Evolutionary conservation across 495 filamentous ascomycete species (phyloP).

Genomic region (Podospora bellae-mahoneyi): DNA sequence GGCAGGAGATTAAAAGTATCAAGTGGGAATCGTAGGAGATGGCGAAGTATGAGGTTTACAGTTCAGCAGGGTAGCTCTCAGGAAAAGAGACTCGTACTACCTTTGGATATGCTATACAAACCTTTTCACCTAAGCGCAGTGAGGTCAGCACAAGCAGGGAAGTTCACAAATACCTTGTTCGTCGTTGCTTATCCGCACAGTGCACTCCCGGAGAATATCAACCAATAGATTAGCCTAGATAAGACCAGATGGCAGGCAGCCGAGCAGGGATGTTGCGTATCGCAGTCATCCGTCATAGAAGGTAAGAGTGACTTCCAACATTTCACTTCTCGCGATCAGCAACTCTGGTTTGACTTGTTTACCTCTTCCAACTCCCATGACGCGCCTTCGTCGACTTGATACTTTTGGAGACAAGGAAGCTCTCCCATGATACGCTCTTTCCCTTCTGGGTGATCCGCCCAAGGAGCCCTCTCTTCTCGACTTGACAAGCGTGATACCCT

Average conservation of each 20-base stretch:
- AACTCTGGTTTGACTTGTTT: not conserved
- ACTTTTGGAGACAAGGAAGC: not conserved
- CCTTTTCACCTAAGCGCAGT: no score
- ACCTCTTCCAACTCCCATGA: not conserved
- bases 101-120: no score
- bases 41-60: not conserved
- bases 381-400: not conserved
- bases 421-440: not conserved
- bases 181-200: not conserved
- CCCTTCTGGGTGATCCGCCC: not conserved
- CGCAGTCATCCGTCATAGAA: not conserved
- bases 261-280: not conserved
- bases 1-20: not conserved
- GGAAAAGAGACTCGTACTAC: not conserved
- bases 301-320: slow-evolving; percentile 2
- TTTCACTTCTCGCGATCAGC: not conserved
- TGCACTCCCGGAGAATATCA: not conserved
- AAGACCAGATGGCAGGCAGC: no score
- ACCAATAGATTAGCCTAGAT: slow-evolving; percentile 16
- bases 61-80: not conserved
- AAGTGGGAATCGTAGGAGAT: not conserved
- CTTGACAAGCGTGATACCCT: not conserved
- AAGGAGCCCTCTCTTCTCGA: not conserved
- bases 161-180: not conserved
- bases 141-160: not conserved